Base-by-base conservation (phyloP, 257 asterid genomes). In the Primulina tabacum region DNA sequence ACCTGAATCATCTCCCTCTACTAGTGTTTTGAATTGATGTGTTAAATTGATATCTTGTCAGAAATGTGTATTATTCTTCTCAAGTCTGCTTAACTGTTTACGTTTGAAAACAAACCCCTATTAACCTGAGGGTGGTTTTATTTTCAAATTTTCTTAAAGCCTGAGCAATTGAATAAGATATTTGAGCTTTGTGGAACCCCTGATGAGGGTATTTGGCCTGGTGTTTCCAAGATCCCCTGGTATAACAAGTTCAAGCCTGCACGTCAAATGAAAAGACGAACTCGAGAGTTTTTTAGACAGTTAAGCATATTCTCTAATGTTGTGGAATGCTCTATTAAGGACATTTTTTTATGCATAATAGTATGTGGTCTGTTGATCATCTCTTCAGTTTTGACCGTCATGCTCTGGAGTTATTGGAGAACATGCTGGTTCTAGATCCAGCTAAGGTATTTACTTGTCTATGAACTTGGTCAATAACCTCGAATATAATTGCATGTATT, bases 111-210 rank as follows among this genome's bases (percentile, higher is more conserved):
- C 20, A 57, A 65, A n/a, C 70, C 53, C n/a, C 24, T 43, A 43
- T 43, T 43, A 43, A 14, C n/a, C 53, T 43, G 53, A 43, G 53
- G 50, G n/a, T 43, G 53, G n/a, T 69, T 7, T 30, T 20, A 18
- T 26, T 61, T 57, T 26, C 28, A 53, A 75, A 37, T 53, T 66
- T 20, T 28, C 6, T 73, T 79, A 77, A 83, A 94, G 99, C 92
- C 95, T 26, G 99, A 94, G 71, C 99, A 94, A 83, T 81, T 94
- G 72, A 88, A 75, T 79, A 94, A 88, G 82, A 94, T 94, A 79
- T 94, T 76, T 76, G 97, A 94, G 85, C 97, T 94, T 75, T 94
- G 99, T 82, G 99, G 99, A 65, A 80, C 92, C 60, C 99, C 99
- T 55, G 99, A 94, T 79, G 99, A 94, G 82, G 64, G 83, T 69